Base-by-base conservation (phyloP, 2,329 filamentous ascomycete species). In the Hypoxylon sp. region DNA sequence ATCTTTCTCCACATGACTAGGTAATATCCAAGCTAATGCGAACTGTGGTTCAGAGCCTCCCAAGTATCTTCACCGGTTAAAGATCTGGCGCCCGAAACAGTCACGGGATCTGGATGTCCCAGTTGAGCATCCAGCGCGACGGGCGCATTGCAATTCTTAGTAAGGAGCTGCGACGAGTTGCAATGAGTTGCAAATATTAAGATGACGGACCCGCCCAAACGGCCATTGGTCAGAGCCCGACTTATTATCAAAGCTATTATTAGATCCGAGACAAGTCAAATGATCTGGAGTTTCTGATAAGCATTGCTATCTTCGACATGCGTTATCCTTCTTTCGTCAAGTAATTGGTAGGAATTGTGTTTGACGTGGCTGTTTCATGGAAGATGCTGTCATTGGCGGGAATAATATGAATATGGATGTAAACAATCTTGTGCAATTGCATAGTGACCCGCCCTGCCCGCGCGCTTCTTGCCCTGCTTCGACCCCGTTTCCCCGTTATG, bases 11-110 rank as follows among this genome's bases (percentile, higher is more conserved):
- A 64, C 61, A 50, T 20, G 11, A 48, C 20, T 24, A n/a, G n/a
- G n/a, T n/a, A 45, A 55, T 32, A 36, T 38, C 45, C 48, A 59
- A 48, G 42, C 54, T 52, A 46, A 65, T 63, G 65, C 65, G 57
- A 68, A 65, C 54, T 54, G 18, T 56, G 62, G 65, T 63, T 62
- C 65, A 51, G 55, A 64, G 36, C 14, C 44, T 62, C 62, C 51
- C 55, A 51, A 60, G 16, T 26, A 53, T 68, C 49, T 62, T 59
- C 50, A 56, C 57, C 50, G 57, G 61, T 55, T 18, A 45, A 50
- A 65, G 65, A 65, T 68, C 65, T 68, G 59, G 55, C n/a, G 28
- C 30, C 33, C 38, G 58, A 61, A 45, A 55, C 63, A 45, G 61
- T 65, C 65, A 68, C 65, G 63, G 59, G 65, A 68, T 56, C 52